Evolutionary conservation across 352 stramenopile genomes (phyloP).

Genomic region (Phytophthora kernoviae): DNA sequence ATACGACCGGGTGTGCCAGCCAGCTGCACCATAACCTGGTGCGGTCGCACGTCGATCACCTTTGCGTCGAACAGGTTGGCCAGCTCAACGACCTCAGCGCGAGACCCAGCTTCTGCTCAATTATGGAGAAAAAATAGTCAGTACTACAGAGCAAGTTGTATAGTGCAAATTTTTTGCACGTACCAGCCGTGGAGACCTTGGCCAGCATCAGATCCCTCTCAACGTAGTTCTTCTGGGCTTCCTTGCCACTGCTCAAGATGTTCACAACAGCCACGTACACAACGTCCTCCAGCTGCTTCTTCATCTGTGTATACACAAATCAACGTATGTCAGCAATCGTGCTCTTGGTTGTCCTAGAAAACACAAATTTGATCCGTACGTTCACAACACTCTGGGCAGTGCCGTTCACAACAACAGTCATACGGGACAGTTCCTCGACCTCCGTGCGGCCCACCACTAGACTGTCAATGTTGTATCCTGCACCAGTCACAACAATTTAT

Average conservation of each 20-base stretch:
- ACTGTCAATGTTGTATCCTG: slow-evolving; percentile 90
- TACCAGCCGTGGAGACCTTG: slow-evolving; percentile 82
- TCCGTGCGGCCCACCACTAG: slow-evolving; percentile 86
- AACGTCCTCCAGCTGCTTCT: slow-evolving; percentile 89
- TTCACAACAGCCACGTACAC: slow-evolving; percentile 87
- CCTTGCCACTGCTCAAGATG: slow-evolving; percentile 74
- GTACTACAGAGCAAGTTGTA: slow-evolving; percentile 11
- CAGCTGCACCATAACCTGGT: slow-evolving; percentile 86
- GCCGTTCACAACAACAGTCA: slow-evolving; percentile 86
- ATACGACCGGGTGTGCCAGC: slow-evolving; percentile 78
- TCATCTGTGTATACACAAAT: slow-evolving; percentile 59
- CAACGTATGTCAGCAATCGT: slow-evolving; percentile 5
- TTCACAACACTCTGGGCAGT: slow-evolving; percentile 82
- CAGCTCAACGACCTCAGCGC: slow-evolving; percentile 80
- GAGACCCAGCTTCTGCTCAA: slow-evolving; percentile 53
- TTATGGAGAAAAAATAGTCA: slow-evolving; percentile 13
- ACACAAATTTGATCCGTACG: slow-evolving; percentile 30
- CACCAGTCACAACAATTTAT: slow-evolving; percentile 12
- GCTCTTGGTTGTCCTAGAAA: neutral
- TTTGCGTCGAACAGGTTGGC: slow-evolving; percentile 88
- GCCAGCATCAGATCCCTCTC: slow-evolving; percentile 89
- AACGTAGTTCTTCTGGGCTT: slow-evolving; percentile 80
- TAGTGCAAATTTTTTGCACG: slow-evolving; percentile 19
- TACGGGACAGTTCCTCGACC: slow-evolving; percentile 84
- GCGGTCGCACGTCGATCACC: slow-evolving; percentile 82